Evolutionary conservation across 2,329 filamentous ascomycete species (phyloP), one percentile per base, ranked within the genome.

Genomic region (Leptographium wingfieldii): DNA sequence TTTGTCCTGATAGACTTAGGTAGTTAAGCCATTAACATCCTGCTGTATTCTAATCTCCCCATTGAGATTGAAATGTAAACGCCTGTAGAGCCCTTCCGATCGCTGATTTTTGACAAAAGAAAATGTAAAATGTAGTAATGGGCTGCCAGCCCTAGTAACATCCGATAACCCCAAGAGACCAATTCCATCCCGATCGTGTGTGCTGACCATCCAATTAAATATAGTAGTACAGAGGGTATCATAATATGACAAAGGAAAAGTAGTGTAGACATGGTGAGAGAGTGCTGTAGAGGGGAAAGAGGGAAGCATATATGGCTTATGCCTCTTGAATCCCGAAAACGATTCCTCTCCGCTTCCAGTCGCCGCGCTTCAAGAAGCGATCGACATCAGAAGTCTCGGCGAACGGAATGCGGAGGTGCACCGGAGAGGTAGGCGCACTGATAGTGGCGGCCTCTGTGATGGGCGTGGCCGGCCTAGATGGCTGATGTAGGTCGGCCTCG

Each of bases 291-390:
- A 29, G n/a, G n/a, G 46, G 19, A 38, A 40, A 25, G n/a, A 6
- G 48, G 27, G 19, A n/a, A 19, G 57, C 19, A 10, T 16, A 2
- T 14, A 31, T 16, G 16, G 56, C n/a, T 19, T 27, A 71, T 19
- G 58, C 64, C 57, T 71, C 68, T 9, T 69, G 68, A 25, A 67
- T 67, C 31, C 55, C 60, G 60, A 73, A 73, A 55, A 72, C 66
- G 48, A 73, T 71, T 27, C 68, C 71, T 5, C 69, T 62, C 25
- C 71, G 65, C 67, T 73, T 73, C 71, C 71, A 73, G 56, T 66
- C 69, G 57, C 71, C 71, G 2, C 70, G 66, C 63, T 68, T 69
- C 19, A 72, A 62, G 48, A 67, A 70, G 40, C 66, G 63, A 33
- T 69, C 68, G 6, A 66, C 61, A 27, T 66, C 67, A 29, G 62